A percentile compares a stretch with the other conserved stretches of the same genome.
phyloP scores from a whole-genome alignment of 371 early-diverging fungal genomes.

The Smittium mucronatum region DNA sequence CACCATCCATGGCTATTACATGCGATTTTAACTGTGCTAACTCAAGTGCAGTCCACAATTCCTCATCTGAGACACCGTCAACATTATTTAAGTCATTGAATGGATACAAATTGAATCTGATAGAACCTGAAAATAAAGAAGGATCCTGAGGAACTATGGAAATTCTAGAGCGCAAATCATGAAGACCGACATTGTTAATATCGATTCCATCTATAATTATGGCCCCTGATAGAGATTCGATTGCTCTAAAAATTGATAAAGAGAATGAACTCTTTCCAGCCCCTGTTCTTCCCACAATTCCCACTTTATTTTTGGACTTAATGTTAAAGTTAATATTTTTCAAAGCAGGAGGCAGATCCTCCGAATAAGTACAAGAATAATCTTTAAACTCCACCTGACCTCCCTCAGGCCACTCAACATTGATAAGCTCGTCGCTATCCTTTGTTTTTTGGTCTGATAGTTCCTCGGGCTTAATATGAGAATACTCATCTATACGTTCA shows the following conservation, averaged over 20 bases:
- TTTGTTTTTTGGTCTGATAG: constrained; percentile 24
- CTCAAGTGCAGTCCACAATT: constrained; percentile 56
- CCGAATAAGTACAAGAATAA: constrained; percentile 50
- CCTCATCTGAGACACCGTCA: constrained; percentile 34
- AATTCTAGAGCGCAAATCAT: constrained; percentile 52
- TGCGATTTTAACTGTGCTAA: background rate
- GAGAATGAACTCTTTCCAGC: constrained; percentile 68
- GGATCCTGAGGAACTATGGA: constrained; percentile 75
- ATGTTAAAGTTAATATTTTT: constrained; percentile 49
- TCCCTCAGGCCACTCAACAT: constrained; percentile 69
- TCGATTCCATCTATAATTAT: constrained; percentile 68
- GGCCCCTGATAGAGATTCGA: constrained; percentile 52
- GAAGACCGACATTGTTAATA: constrained; percentile 53
- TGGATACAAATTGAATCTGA: constrained; percentile 58
- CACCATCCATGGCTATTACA: constrained; percentile 30
- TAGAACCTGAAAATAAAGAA: constrained; percentile 47
- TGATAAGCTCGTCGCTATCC: no score
- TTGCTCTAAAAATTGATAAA: constrained; percentile 59
- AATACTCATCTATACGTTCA: constrained; percentile 72
- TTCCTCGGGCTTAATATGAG: constrained; percentile 47
- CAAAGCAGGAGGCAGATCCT: constrained; percentile 56
- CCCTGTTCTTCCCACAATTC: constrained; percentile 64
- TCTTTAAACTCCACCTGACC: constrained; percentile 52
- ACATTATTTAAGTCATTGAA: constrained; percentile 30
- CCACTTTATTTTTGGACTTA: constrained; percentile 54